Evolutionary conservation across 495 filamentous ascomycete genomes (phyloP).

Genomic region (Aspergillus cavernicola): DNA sequence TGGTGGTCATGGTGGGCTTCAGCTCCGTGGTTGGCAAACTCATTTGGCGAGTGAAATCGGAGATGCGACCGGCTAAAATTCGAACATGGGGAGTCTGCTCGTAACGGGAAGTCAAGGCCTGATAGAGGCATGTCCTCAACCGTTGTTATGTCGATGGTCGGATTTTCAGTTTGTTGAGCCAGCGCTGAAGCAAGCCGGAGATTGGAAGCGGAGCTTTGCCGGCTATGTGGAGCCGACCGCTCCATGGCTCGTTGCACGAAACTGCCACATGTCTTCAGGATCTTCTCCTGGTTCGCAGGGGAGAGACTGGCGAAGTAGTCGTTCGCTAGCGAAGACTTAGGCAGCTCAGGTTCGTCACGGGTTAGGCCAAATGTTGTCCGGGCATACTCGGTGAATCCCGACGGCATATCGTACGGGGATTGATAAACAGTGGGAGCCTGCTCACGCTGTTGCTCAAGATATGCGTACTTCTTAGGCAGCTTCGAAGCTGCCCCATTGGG

Average conservation of each 20-base stretch:
- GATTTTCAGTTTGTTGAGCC: constrained; percentile 44
- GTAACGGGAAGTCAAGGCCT: constrained; percentile 40
- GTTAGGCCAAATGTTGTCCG: constrained; percentile 39
- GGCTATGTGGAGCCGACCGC: constrained; percentile 41
- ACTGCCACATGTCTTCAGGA: constrained; percentile 46
- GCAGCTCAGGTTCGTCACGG: constrained; percentile 34
- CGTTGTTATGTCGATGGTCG: constrained; percentile 47
- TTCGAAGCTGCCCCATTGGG: constrained; percentile 32
- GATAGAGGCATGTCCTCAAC: constrained; percentile 42
- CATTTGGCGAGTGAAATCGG: constrained; percentile 44
- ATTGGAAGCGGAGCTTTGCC: constrained; percentile 43
- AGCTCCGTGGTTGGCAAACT: constrained; percentile 40
- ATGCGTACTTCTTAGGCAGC: constrained; percentile 43
- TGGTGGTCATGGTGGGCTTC: constrained; percentile 44
- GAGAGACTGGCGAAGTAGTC: constrained; percentile 44
- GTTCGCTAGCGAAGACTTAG: constrained; percentile 42
- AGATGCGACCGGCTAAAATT: constrained; percentile 48
- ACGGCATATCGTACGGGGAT: constrained; percentile 49
- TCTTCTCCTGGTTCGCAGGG: constrained; percentile 39
- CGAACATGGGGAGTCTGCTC: constrained; percentile 46
- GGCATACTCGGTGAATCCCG: constrained; percentile 44
- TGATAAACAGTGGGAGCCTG: constrained; percentile 43
- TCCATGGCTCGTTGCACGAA: constrained; percentile 45
- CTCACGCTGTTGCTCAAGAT: constrained; percentile 41
- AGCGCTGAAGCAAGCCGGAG: constrained; percentile 41